Percentiles rank a stretch among this genome's conserved stretches.
Conservation (phyloP, 2,329 filamentous ascomycete genomes). For the Didymella arachidicola region DNA sequence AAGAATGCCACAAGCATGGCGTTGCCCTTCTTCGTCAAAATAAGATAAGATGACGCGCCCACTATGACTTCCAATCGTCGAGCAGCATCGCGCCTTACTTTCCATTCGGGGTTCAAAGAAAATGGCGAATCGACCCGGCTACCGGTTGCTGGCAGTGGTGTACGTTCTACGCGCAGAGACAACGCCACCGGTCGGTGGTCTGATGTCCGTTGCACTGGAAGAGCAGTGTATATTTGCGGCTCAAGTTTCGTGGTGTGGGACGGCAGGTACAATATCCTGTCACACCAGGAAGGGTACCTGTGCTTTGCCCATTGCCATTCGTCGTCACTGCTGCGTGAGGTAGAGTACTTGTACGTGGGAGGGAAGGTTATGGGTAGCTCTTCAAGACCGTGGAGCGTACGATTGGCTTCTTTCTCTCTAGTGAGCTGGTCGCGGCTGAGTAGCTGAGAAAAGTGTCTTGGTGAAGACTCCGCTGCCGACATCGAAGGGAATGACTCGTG, state of each 20-base stretch:
- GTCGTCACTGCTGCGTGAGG: slow-evolving; percentile 40
- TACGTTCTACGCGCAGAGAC: slow-evolving; percentile 70
- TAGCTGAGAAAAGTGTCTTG: slow-evolving; percentile 70
- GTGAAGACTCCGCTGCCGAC: slow-evolving; percentile 58
- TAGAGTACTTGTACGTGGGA: slow-evolving; percentile 90
- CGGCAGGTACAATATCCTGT: slow-evolving; percentile 79
- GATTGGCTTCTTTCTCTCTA: slow-evolving; percentile 71
- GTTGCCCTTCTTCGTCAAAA: slow-evolving; percentile 57
- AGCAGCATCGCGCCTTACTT: slow-evolving; percentile 60
- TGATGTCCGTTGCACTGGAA: slow-evolving; percentile 81
- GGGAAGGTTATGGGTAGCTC: slow-evolving; percentile 81
- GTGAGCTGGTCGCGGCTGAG: slow-evolving; percentile 80
- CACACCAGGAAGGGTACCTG: slow-evolving; percentile 89
- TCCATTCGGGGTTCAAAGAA: slow-evolving; percentile 65
- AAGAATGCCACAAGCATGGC: slow-evolving; percentile 47
- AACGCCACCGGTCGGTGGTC: slow-evolving; percentile 89
- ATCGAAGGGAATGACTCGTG: slow-evolving; percentile 68
- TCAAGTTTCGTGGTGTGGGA: slow-evolving; percentile 59
- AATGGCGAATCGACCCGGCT: slow-evolving; percentile 57
- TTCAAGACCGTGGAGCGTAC: slow-evolving; percentile 77
- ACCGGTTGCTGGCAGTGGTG: slow-evolving; percentile 44
- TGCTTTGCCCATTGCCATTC: slow-evolving; percentile 78
- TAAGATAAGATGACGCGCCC: slow-evolving; percentile 65
- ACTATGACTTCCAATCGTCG: slow-evolving; percentile 66
- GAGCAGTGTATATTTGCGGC: slow-evolving; percentile 70